phyloP scores from a whole-genome alignment of 768 basidiomycete genomes.

The Porphyrellus cyaneotinctus region DNA sequence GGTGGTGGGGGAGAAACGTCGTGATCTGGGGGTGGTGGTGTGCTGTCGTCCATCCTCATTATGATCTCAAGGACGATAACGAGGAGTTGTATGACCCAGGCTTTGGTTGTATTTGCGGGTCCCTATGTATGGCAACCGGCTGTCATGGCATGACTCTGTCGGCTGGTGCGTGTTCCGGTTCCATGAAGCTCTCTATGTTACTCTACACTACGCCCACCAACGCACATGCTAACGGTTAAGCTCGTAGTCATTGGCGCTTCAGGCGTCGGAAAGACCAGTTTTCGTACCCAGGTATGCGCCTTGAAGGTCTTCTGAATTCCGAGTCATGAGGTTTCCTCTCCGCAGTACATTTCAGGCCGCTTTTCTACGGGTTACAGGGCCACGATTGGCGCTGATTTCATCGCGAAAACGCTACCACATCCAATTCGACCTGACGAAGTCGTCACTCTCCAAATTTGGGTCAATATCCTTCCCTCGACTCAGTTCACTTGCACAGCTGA shows the following conservation, averaged over 20 bases:
- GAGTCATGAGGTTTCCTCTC: neutral
- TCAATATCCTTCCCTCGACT: slow-evolving; percentile 24
- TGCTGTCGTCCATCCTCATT: slow-evolving; percentile 25
- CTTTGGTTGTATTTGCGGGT: slow-evolving; percentile 14
- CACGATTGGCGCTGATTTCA: slow-evolving; percentile 89
- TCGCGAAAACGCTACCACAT: slow-evolving; percentile 68
- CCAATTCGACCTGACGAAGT: slow-evolving; percentile 49
- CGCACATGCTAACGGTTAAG: slow-evolving; percentile 67
- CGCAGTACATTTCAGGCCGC: slow-evolving; percentile 68
- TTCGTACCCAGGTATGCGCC: slow-evolving; percentile 62
- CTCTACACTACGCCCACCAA: slow-evolving; percentile 4
- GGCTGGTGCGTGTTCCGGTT: neutral
- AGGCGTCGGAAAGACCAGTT: slow-evolving; percentile 81
- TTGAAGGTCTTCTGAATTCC: neutral
- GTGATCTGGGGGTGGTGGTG: slow-evolving; percentile 38
- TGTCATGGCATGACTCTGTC: neutral
- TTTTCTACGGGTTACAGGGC: slow-evolving; percentile 78
- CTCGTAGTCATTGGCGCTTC: slow-evolving; percentile 78
- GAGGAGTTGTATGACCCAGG: too few species aligned
- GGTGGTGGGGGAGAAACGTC: slow-evolving; percentile 46
- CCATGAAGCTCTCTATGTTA: slow-evolving; percentile 19
- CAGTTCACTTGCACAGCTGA: slow-evolving; percentile 1
- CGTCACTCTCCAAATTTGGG: slow-evolving; percentile 70
- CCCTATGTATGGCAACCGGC: slow-evolving; percentile 11
- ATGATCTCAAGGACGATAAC: neutral